Evolutionary conservation across 192 early-diverging fungal species (phyloP).

Genomic region (Chytriomyces sp.): DNA sequence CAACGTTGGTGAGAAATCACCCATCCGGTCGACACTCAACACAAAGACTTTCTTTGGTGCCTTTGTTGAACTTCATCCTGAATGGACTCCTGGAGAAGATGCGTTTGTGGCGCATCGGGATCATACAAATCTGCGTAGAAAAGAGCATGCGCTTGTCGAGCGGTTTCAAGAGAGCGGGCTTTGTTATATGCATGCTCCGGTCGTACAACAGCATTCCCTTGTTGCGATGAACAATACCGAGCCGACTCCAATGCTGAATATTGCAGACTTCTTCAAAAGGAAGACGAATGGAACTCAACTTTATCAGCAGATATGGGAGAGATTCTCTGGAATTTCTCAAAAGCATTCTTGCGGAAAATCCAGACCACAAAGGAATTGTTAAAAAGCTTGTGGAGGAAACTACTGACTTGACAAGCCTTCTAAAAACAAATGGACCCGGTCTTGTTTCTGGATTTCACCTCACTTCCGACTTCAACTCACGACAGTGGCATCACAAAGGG

Average conservation of each 20-base stretch:
- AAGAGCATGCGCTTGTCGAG: conserved; percentile 1
- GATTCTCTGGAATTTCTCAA: too few relatives aligned
- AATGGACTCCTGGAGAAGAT: neutral
- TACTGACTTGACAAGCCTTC: neutral
- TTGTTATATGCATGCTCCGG: neutral
- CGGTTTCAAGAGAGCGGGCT: neutral
- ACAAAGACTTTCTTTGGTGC: neutral
- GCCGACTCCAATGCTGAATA: too few relatives aligned
- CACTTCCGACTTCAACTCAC: neutral
- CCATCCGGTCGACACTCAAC: neutral
- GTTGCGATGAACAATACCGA: too few relatives aligned
- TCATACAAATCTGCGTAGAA: neutral
- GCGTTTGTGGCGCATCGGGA: neutral
- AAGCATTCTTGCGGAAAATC: too few relatives aligned
- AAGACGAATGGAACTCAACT: too few relatives aligned
- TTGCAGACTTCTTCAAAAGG: too few relatives aligned
- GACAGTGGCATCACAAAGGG: neutral
- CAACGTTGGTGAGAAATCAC: neutral
- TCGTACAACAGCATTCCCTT: neutral
- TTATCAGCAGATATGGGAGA: too few relatives aligned
- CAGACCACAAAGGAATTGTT: too few relatives aligned
- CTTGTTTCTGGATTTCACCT: neutral
- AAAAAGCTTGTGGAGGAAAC: too few relatives aligned
- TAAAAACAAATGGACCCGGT: conserved; percentile 1
- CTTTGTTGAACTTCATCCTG: neutral